These are phyloP conservation scores for Scheffersomyces coipomensis DNA, from an alignment of 805 yeast genomes.

Conservation along the genomic window DNA sequence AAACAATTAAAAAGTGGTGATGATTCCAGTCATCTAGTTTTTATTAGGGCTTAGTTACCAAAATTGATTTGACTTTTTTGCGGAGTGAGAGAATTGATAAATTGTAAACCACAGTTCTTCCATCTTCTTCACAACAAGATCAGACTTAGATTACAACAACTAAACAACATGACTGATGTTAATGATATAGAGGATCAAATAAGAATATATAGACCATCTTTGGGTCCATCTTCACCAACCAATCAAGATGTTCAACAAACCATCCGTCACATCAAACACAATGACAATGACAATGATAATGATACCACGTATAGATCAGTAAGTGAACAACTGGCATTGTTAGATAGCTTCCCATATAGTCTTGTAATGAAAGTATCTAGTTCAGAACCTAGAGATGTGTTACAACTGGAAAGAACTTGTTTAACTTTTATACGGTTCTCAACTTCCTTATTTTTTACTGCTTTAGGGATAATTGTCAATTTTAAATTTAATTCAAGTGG, in stretches of 20 bases:
- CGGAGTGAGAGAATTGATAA: no score
- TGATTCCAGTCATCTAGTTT: no score
- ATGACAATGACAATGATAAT: not conserved
- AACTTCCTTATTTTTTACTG: constrained; percentile 42
- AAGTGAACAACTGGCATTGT: constrained; percentile 3
- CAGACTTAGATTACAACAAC: no score
- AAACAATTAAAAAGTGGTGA: no score
- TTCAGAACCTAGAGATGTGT: constrained; percentile 54
- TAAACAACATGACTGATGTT: not conserved
- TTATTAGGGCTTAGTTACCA: no score
- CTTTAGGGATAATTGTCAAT: constrained; percentile 46
- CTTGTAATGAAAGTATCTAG: constrained; percentile 26
- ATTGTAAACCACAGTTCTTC: not conserved
- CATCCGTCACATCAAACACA: no score
- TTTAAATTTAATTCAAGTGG: constrained; percentile 39
- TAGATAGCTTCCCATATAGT: constrained; percentile 15
- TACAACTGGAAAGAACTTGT: constrained; percentile 54
- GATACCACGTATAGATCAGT: not conserved
- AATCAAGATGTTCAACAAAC: not conserved
- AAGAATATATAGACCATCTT: not conserved
- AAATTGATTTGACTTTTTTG: no score
- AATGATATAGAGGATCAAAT: not conserved
- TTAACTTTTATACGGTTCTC: constrained; percentile 49
- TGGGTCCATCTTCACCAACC: not conserved
- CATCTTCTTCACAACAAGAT: no score